Conservation (phyloP, 192 early-diverging fungal species). For the Rhizophlyctis rosea region DNA sequence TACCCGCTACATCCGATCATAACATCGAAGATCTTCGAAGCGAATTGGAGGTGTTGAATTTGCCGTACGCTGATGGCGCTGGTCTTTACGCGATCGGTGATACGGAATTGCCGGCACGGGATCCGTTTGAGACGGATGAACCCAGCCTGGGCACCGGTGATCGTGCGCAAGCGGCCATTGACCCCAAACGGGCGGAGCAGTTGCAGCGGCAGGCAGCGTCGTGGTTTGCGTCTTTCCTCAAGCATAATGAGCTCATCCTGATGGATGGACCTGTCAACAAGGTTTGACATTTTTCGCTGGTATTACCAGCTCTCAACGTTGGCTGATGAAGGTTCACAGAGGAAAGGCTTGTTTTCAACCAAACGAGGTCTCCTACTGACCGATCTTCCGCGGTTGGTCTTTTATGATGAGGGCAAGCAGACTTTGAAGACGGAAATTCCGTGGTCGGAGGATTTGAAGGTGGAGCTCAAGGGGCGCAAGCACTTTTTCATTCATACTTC, state of each 20-base stretch:
- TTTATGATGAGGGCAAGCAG: conserved; percentile 60
- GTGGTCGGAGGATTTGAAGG: conserved; percentile 53
- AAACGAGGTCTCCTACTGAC: conserved; percentile 65
- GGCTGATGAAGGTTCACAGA: conserved; percentile 2
- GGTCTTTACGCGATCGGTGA: conserved; percentile 27
- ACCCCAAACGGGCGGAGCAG: conserved; percentile 16
- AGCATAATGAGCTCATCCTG: conserved; percentile 57
- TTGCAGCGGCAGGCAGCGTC: conserved; percentile 25
- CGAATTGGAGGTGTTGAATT: conserved; percentile 10
- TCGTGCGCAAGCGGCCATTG: neutral
- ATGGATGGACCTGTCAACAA: conserved; percentile 55
- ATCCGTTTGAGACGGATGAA: conserved; percentile 14
- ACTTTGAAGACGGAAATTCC: conserved; percentile 56
- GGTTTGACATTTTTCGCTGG: conserved; percentile 22
- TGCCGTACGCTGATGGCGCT: conserved; percentile 7
- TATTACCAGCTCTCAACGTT: neutral
- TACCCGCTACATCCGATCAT: conserved; percentile 22
- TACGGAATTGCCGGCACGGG: conserved; percentile 19
- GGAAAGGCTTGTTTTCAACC: conserved; percentile 45
- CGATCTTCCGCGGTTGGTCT: conserved; percentile 62
- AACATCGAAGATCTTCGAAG: conserved; percentile 26
- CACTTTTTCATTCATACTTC: conserved; percentile 61
- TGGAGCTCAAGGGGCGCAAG: conserved; percentile 59
- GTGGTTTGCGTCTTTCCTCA: conserved; percentile 39
- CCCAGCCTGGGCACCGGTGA: too few species aligned